These are phyloP conservation scores for Pichiaceae sp. DNA, from an alignment of 1,139 yeast genomes.

Conservation along the genomic window DNA sequence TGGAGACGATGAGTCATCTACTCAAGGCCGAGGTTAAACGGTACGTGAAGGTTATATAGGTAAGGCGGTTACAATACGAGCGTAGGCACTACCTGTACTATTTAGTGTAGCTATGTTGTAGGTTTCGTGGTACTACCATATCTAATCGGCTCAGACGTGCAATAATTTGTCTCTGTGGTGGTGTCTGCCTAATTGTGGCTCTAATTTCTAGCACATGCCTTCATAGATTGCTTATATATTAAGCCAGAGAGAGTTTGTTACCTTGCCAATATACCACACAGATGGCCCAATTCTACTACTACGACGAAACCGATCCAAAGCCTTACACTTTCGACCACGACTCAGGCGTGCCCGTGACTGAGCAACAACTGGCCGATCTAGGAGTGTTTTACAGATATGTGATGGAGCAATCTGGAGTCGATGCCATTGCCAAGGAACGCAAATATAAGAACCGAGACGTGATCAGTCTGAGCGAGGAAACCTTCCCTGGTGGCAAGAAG, in stretches of 20 bases:
- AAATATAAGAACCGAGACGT: constrained; percentile 75
- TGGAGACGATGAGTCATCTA: constrained; percentile 4
- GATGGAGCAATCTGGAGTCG: constrained; percentile 46
- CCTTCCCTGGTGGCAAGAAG: constrained; percentile 54
- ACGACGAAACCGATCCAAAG: constrained; percentile 54
- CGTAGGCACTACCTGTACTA: too few species aligned
- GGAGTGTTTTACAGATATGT: constrained; percentile 67
- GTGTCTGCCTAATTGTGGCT: too few species aligned
- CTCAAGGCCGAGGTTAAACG: constrained; percentile 10
- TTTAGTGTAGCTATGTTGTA: too few species aligned
- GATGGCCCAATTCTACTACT: constrained; percentile 44
- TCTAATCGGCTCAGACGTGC: too few species aligned
- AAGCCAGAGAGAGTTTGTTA: too few species aligned
- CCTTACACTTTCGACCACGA: constrained; percentile 73
- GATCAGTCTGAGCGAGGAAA: constrained; percentile 49
- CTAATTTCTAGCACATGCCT: too few species aligned
- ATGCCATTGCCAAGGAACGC: constrained; percentile 59
- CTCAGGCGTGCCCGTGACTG: constrained; percentile 49
- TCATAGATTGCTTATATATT: too few species aligned
- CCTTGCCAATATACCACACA: too few species aligned
- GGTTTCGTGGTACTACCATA: too few species aligned
- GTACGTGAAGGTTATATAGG: constrained; percentile 12
- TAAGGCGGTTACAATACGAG: too few species aligned
- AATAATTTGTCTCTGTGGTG: too few species aligned
- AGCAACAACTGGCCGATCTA: constrained; percentile 40